These are phyloP conservation scores for Pichia sporocuriosa DNA, from an alignment of 805 yeast genomes.

Conservation along the genomic window DNA sequence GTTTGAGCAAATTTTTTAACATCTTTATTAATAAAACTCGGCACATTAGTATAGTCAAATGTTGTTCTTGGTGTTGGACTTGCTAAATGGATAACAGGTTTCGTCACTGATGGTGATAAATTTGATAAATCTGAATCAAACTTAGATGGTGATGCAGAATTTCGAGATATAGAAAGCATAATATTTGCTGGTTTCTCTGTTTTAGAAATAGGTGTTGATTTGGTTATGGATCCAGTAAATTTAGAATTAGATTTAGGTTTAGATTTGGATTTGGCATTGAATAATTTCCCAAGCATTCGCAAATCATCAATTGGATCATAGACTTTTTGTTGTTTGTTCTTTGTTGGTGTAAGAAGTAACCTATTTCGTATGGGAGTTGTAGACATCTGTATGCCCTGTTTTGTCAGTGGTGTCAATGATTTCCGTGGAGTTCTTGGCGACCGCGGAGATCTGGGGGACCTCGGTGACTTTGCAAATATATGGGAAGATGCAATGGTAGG, in stretches of 20 bases:
- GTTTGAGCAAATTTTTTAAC: conserved; percentile 5
- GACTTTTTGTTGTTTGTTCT: conserved; percentile 17
- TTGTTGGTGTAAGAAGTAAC: conserved; percentile 24
- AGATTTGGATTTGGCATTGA: conserved; percentile 19
- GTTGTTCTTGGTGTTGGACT: not conserved
- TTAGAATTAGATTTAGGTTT: too few species aligned
- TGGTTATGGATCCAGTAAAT: too few species aligned
- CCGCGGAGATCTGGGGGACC: conserved; percentile 7
- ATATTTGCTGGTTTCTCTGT: too few species aligned
- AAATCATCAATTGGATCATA: conserved; percentile 31
- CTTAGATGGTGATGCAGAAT: too few species aligned
- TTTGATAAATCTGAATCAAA: too few species aligned
- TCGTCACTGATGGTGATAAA: too few species aligned
- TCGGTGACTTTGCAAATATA: conserved; percentile 6
- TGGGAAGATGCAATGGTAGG: too few species aligned
- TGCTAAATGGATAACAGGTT: too few species aligned
- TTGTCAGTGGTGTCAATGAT: conserved; percentile 29
- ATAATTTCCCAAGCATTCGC: conserved; percentile 25
- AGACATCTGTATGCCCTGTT: conserved; percentile 26
- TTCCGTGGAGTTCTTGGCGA: conserved; percentile 22
- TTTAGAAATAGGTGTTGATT: too few species aligned
- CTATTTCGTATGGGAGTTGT: conserved; percentile 27
- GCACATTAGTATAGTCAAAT: not conserved
- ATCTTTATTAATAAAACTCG: conserved; percentile 9
- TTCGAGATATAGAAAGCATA: too few species aligned